Evolutionary conservation across 2,329 filamentous ascomycete genomes (phyloP), one percentile per base, ranked within the genome.

Genomic region (Magnaporthiopsis rhizophila): DNA sequence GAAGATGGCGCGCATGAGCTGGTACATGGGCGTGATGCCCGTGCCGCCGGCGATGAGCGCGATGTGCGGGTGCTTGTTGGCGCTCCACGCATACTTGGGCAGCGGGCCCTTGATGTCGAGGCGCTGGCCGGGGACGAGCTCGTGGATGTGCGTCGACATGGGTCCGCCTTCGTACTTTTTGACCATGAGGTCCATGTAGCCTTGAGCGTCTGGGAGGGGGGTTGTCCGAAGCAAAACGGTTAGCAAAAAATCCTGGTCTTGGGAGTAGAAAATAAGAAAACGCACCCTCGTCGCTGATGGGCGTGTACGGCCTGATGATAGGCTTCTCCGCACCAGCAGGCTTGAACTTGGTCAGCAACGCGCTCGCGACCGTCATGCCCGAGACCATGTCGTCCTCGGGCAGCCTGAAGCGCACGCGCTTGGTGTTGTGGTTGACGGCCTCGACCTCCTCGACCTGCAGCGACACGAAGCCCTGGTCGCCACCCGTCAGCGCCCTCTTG

Each of bases 11-110:
- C 91, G 91, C 69, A 87, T 83, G 59, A 99, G 87, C 83, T 99
- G 95, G 83, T 91, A 98, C 94, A 98, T 97, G 70, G 95, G 95
- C 13, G 95, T 95, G 77, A 99, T 96, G 67, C 95, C 95, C 9
- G 95, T 97, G 69, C 95, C 95, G 71, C 95, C 95, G n/a, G 94
- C 92, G 68, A 99, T 85, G 69, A 94, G 82, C 56, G 86, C 89
- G 71, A 96, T 86, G 81, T 98, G 92, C 66, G 91, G 81, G 81
- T 97, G 93, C 86, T 97, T 97, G 85, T 98, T 98, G 70, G 88
- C 74, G 63, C 86, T 74, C 93, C 93, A 98, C 38, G 86, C 78
- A 78, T 97, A 98, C 80, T 99, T 99, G 72, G 92, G 91, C 56
- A 99, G 86, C 2, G 95, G 95, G 24, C 95, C 95, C 84, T 99